Evolutionary conservation across 805 yeast species (phyloP).

Genomic region (Wickerhamomyces xylosicus): DNA sequence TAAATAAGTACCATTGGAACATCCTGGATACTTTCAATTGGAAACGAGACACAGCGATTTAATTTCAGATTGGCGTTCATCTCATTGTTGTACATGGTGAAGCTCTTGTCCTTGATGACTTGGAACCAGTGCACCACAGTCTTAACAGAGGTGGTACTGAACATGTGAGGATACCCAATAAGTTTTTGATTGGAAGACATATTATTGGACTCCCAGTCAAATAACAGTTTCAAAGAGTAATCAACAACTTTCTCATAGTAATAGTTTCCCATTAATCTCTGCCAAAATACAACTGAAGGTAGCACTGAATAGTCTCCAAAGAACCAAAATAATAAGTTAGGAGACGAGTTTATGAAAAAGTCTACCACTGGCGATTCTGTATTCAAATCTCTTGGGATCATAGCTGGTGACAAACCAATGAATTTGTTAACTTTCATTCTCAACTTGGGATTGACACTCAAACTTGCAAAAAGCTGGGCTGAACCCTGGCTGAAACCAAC

Average conservation of each 20-base stretch:
- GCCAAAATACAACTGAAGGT: conserved; percentile 71
- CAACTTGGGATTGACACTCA: conserved; percentile 54
- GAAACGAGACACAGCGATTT: not conserved
- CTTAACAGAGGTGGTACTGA: conserved; percentile 75
- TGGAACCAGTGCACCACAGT: conserved; percentile 82
- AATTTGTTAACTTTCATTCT: conserved; percentile 46
- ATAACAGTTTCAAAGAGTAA: conserved; percentile 44
- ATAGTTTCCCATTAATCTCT: conserved; percentile 60
- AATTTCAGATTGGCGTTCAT: not conserved
- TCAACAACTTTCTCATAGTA: conserved; percentile 62
- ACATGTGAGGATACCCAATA: conserved; percentile 67
- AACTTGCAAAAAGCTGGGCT: conserved; percentile 83
- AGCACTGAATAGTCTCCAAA: conserved; percentile 70
- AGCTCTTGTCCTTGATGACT: conserved; percentile 54
- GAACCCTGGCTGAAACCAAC: conserved; percentile 93
- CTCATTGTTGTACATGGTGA: conserved; percentile 69
- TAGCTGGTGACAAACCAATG: conserved; percentile 88
- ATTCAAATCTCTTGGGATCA: conserved; percentile 79
- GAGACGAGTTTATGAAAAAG: conserved; percentile 56
- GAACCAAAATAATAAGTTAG: conserved; percentile 54
- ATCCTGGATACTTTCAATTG: conserved; percentile 30
- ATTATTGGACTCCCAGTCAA: conserved; percentile 62
- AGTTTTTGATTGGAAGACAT: conserved; percentile 59
- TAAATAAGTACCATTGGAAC: conserved; percentile 54
- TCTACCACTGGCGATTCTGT: conserved; percentile 55